These are phyloP conservation scores for Lizonia empirigonia DNA, from an alignment of 2,329 filamentous ascomycete species.

Conservation along the genomic window DNA sequence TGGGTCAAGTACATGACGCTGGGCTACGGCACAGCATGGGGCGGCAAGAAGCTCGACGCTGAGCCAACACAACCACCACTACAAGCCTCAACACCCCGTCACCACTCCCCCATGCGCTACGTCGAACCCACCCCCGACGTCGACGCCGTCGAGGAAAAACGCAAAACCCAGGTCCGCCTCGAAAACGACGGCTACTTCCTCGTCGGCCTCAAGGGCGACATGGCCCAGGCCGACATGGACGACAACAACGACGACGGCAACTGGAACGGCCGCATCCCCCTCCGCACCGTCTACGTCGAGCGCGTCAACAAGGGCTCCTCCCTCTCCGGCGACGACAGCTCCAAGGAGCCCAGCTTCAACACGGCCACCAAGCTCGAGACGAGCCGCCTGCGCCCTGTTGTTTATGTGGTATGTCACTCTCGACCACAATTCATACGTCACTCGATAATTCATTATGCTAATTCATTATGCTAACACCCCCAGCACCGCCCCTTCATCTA, in stretches of 20 bases:
- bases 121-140: slow-evolving; percentile 49
- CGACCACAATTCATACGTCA: accelerated
- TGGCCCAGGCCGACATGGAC: slow-evolving; percentile 60
- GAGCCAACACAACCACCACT: neutral
- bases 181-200: slow-evolving; percentile 65
- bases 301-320: slow-evolving; percentile 53
- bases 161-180: slow-evolving; percentile 57
- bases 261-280: slow-evolving; percentile 59
- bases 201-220: slow-evolving; percentile 70
- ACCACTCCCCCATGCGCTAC: slow-evolving; percentile 46
- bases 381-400: slow-evolving; percentile 65
- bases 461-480: neutral
- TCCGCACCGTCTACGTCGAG: slow-evolving; percentile 72
- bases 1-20: slow-evolving; percentile 59
- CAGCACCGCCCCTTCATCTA: slow-evolving; percentile 74
- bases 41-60: slow-evolving; percentile 29
- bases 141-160: slow-evolving; percentile 62
- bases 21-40: slow-evolving; percentile 53
- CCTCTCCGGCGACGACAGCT: slow-evolving; percentile 22
- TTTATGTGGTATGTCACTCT: slow-evolving; percentile 63
- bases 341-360: slow-evolving; percentile 19
- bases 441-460: too few relatives aligned
- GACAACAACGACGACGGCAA: slow-evolving; percentile 42
- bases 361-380: slow-evolving; percentile 15
- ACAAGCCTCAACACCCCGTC: too few relatives aligned